These are phyloP conservation scores for Tulasnella calospora DNA, from an alignment of 768 basidiomycete species.

Conservation along the genomic window DNA sequence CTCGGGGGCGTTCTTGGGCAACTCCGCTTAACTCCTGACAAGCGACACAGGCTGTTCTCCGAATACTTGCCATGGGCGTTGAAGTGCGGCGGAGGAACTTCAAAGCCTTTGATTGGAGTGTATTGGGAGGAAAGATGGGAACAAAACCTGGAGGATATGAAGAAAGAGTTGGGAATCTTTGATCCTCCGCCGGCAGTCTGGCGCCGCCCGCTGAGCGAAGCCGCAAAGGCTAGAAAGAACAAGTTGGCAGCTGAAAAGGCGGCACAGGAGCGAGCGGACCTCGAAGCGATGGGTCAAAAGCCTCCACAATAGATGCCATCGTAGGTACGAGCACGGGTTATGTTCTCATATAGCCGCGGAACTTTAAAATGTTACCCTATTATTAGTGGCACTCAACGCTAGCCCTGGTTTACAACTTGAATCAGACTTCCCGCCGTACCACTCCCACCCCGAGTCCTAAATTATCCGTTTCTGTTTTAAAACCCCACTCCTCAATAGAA, in stretches of 20 bases:
- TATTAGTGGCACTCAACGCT: too few species aligned
- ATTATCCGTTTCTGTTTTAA: too few species aligned
- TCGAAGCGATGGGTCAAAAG: neutral
- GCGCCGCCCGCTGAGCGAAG: conserved; percentile 61
- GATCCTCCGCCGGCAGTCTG: conserved; percentile 72
- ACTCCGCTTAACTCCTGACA: conserved; percentile 53
- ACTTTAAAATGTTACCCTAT: too few species aligned
- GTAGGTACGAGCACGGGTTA: too few species aligned
- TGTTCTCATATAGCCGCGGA: too few species aligned
- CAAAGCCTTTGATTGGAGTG: conserved; percentile 75
- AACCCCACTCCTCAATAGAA: too few species aligned
- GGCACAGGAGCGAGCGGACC: conserved; percentile 7
- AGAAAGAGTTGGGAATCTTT: conserved; percentile 78
- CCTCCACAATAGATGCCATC: neutral
- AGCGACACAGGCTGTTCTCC: conserved; percentile 55
- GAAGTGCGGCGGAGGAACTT: conserved; percentile 62
- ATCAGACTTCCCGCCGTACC: too few species aligned
- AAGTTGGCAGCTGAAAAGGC: conserved; percentile 28
- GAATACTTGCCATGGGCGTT: conserved; percentile 94
- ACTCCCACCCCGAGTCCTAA: too few species aligned
- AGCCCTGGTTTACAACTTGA: too few species aligned
- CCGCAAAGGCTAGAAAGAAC: conserved; percentile 46
- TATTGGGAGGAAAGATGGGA: conserved; percentile 97
- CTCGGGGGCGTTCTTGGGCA: conserved; percentile 77
- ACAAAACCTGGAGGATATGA: conserved; percentile 73